Base-by-base conservation (phyloP, 306 rosid genomes). In the Ammopiptanthus mongolicus region DNA sequence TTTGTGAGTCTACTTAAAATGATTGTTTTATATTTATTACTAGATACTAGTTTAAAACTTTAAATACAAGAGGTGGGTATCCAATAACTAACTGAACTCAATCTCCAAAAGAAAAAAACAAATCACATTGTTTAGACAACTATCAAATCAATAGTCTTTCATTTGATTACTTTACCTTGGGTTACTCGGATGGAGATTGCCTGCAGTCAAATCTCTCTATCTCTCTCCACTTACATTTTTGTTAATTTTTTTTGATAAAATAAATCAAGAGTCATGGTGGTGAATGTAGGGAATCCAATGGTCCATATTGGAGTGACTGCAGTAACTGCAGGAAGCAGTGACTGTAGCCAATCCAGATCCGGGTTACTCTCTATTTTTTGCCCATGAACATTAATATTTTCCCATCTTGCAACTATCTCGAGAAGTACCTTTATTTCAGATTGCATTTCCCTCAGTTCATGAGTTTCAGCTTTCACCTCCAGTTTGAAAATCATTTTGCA, bases 1-100 rank as follows among this genome's bases (percentile, higher is more conserved):
- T 90, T 52, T 69, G 68, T 52, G 61, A 22, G 23, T 62, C 52
- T 53, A 55, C 55, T 22, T n/a, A 50, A 17, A 56, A 34, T 55
- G 15, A 15, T 29, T 62, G 22, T 33, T 3, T 68, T 19, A 37
- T 69, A 3, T 34, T 22, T 2, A 55, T 22, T 22, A 9, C 61
- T 33, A 33, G 37, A 2, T 29, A 29, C 28, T 55, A 22, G 23
- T 11, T 5, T 5, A 55, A 8, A 17, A 14, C n/a, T n/a, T n/a
- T n/a, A n/a, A n/a, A n/a, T n/a, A 12, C 18, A 14, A 14, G 7
- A 47, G 0, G 17, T 47, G 5, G 3, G 14, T 47, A 47, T 47
- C 8, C 25, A 17, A 51, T 51, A 37, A 8, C 42, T 42, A 42
- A 42, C 47, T 42, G 60, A 53, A 53, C 1, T 9, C n/a, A 18